phyloP scores from a whole-genome alignment of 495 filamentous ascomycete species.

The Xylaria flabelliformis region DNA sequence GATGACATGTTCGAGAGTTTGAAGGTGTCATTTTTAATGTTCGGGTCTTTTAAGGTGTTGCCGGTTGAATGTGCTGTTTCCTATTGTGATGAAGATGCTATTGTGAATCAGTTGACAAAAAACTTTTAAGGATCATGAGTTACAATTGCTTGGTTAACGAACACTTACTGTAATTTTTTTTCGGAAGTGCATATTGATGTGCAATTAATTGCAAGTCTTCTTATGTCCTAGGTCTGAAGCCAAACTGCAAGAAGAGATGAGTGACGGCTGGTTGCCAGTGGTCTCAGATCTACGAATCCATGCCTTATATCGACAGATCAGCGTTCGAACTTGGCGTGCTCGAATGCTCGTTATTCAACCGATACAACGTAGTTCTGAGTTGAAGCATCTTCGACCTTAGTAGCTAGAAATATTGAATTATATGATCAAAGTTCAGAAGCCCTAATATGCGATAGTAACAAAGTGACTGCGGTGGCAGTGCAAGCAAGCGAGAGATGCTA shows the following conservation, averaged over 20 bases:
- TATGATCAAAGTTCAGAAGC: background rate
- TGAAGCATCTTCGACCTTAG: background rate
- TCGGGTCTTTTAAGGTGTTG: no score
- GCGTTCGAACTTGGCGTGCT: background rate
- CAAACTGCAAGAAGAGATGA: background rate
- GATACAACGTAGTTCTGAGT: background rate
- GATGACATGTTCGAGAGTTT: no score
- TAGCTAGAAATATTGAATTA: background rate
- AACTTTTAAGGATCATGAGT: no score
- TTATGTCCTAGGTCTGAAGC: background rate
- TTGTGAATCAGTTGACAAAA: no score
- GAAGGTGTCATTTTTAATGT: no score
- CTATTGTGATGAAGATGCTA: no score
- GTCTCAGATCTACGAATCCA: background rate
- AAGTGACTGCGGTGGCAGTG: background rate
- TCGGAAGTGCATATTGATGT: background rate
- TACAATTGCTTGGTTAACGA: no score
- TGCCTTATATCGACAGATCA: background rate
- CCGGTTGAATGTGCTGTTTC: no score
- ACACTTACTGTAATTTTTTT: no score
- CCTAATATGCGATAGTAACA: background rate
- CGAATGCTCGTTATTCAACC: background rate
- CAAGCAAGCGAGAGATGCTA: background rate
- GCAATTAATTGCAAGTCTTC: background rate
- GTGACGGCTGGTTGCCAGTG: background rate